A percentile compares a stretch with the other conserved stretches of the same genome.
These are phyloP conservation scores for Taphrina betulina DNA, from an alignment of 1,139 yeast species.

Conservation along the genomic window DNA sequence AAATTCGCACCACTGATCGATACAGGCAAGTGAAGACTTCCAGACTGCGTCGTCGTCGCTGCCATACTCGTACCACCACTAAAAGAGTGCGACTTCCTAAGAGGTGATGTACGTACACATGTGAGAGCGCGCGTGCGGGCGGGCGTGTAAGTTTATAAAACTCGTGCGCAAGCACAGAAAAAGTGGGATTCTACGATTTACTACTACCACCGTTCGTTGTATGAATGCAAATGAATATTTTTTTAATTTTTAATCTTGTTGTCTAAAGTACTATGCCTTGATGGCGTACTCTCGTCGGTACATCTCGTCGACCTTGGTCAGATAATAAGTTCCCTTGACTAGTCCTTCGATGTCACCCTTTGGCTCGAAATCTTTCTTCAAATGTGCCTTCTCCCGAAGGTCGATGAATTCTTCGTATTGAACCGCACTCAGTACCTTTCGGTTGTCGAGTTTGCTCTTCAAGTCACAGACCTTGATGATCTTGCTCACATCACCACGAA, in stretches of 20 bases:
- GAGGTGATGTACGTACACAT: too few species aligned
- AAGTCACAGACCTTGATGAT: constrained; percentile 68
- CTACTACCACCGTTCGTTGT: too few species aligned
- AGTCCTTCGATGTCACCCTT: constrained; percentile 72
- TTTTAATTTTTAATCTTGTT: not conserved
- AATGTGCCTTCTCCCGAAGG: constrained; percentile 84
- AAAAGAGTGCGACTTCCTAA: too few species aligned
- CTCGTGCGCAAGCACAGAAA: too few species aligned
- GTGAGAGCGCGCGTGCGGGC: too few species aligned
- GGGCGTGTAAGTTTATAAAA: too few species aligned
- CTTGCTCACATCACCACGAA: constrained; percentile 74
- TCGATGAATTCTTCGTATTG: constrained; percentile 78
- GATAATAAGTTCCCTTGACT: constrained; percentile 76
- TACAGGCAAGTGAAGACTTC: constrained; percentile 17
- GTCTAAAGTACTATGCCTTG: constrained; percentile 8
- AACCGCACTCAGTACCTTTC: constrained; percentile 68
- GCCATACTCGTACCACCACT: too few species aligned
- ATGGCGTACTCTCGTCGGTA: constrained; percentile 51
- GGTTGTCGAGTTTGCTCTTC: constrained; percentile 65
- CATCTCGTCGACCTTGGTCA: constrained; percentile 80
- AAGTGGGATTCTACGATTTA: too few species aligned
- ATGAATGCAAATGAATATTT: too few species aligned
- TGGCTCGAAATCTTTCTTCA: constrained; percentile 77
- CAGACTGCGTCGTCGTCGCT: too few species aligned
- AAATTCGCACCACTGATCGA: not conserved